Base-by-base conservation (phyloP, 306 rosid genomes). In the Acacia melanoxylon region DNA sequence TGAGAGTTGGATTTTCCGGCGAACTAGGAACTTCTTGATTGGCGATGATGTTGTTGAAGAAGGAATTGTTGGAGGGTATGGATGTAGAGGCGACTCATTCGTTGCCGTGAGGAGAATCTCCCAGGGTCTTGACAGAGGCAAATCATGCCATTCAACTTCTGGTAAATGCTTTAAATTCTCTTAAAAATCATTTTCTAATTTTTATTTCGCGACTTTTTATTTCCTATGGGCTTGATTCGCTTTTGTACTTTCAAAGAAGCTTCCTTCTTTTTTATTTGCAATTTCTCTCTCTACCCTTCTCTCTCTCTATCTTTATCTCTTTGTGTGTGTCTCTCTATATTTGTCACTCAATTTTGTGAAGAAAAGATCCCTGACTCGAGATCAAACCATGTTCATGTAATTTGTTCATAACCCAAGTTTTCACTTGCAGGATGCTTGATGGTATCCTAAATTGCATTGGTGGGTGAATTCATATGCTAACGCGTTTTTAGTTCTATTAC, bases 61-160 rank as follows among this genome's bases (percentile, higher is more conserved):
- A 20, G 83, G 54, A 76, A 48, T 29, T 31, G 37, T n/a, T 31
- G 37, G 85, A 68, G 68, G 85, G 76, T 11, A 91, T 91, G 92
- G 90, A 90, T 72, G 92, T 73, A 88, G 97, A 86, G 94, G 93
- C 41, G 92, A 92, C 73, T 92, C 97, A 37, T 92, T 92, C 48
- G 97, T 92, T 56, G 97, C 94, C 37, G 97, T 92, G 1, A 80
- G 97, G 83, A 90, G 92, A 81, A 92, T 92, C 83, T 90, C 97
- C n/a, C 97, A 88, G 72, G 88, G 90, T 80, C 87, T 89, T 70
- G 93, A 91, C 45, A 91, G 94, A 45, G 88, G 91, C 84, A 87
- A 83, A 66, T 74, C 91, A 80, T 92, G 92, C 79, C 92, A 88
- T 86, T 86, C 97, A 58, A 82, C 84, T 83, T 92, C 97, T 59